Evolutionary conservation across 176 grass and related monocot species (phyloP).

Genomic region (Raddia guianensis): DNA sequence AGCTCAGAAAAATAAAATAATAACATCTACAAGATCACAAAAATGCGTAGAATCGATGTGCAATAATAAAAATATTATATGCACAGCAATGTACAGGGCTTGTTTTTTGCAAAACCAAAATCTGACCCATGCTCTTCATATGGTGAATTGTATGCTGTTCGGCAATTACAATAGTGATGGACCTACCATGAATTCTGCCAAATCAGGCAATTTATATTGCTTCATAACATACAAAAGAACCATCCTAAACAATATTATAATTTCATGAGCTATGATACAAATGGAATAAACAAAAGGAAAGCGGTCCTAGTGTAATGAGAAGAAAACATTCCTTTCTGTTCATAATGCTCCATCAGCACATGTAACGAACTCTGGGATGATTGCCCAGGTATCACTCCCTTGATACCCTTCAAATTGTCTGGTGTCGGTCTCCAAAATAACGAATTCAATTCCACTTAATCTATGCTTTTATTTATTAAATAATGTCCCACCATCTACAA

Average conservation of each 20-base stretch:
- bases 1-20: too few species aligned
- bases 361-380: constrained; percentile 32
- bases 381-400: constrained; percentile 37
- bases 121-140: constrained; percentile 45
- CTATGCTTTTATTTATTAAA: constrained; percentile 52
- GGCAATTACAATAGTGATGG: constrained; percentile 60
- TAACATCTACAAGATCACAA: too few species aligned
- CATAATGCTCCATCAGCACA: constrained; percentile 36
- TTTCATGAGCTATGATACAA: constrained; percentile 77
- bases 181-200: constrained; percentile 48
- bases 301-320: constrained; percentile 44
- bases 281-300: constrained; percentile 58
- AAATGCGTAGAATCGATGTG: too few species aligned
- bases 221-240: constrained; percentile 59
- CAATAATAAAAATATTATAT: background rate
- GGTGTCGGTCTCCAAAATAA: constrained; percentile 57
- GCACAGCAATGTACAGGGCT: constrained; percentile 25
- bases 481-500: constrained; percentile 50
- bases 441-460: constrained; percentile 62
- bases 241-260: constrained; percentile 51
- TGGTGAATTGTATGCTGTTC: constrained; percentile 47
- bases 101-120: constrained; percentile 50
- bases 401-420: constrained; percentile 34
- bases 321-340: constrained; percentile 46
- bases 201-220: constrained; percentile 51